Evolutionary conservation across 2,329 filamentous ascomycete species (phyloP).

Genomic region (Didymella segeticola): DNA sequence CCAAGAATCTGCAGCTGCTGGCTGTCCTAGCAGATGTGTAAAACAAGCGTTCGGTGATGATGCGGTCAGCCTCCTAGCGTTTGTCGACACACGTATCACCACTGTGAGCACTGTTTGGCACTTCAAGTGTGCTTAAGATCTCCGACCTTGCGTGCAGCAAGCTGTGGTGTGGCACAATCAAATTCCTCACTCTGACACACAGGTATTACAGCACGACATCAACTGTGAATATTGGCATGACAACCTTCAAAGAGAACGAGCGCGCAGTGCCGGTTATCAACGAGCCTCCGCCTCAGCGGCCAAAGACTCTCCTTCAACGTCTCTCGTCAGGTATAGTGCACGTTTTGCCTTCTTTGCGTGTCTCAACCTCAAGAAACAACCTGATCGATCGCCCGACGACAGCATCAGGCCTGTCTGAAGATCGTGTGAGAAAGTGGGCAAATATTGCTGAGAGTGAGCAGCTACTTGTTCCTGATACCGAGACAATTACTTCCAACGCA

Average conservation of each 20-base stretch:
- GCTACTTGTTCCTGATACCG: not conserved
- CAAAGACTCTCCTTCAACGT: conserved; percentile 23
- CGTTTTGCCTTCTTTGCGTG: conserved; percentile 14
- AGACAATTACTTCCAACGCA: not conserved
- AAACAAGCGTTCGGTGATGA: conserved; percentile 1
- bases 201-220: not conserved
- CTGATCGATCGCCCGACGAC: conserved; percentile 1
- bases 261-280: not conserved
- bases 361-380: conserved; percentile 1
- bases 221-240: not conserved
- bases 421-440: not conserved
- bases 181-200: not conserved
- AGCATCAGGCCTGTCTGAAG: not conserved
- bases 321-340: conserved; percentile 23
- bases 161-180: not conserved
- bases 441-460: not conserved
- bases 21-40: not conserved
- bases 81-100: not conserved
- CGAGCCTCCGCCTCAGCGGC: conserved; percentile 12
- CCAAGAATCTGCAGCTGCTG: not conserved
- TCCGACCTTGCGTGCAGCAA: not conserved
- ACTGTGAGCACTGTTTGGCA: not conserved
- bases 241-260: not conserved
- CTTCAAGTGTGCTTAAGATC: not conserved
- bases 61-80: not conserved